Evolutionary conservation across 1,284 basidiomycete species (phyloP), one percentile per base, ranked within the genome.

Genomic region (Porphyrellus sp.): DNA sequence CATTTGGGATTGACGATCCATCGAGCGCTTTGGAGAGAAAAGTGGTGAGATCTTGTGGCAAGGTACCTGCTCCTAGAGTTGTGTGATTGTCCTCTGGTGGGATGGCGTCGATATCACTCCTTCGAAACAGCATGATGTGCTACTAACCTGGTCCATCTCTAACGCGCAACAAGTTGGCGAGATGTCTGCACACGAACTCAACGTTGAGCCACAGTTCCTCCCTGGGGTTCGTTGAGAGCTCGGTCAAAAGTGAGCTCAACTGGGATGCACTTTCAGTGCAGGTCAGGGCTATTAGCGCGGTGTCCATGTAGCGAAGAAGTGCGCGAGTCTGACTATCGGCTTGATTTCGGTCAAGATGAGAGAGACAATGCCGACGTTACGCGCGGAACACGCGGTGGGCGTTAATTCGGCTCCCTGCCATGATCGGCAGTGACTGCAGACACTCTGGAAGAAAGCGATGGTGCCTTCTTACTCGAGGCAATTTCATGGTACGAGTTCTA

Each of bases 11-110:
- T 20, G 75, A 56, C 12, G 77, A 69, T 40, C 75, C 79, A 53
- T 76, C 72, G 23, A 85, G 72, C 13, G 82, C 79, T 42, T 75
- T 69, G 49, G 76, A 75, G 37, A 89, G 69, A 16, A 91, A 74
- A 31, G 81, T 74, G 12, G 77, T 80, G 42, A 91, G 68, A 46
- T 81, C 80, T 59, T 79, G 80, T 12, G 87, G 85, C 38, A 91
- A 75, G 42, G 77, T 63, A 8, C 82, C 80, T 63, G 72, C 74
- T 49, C 88, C 88, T 31, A 91, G 74, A 43, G 75, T 65, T n/a
- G 85, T 81, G 66, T 86, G 88, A 57, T 82, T 79, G 63, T 89
- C 86, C 57, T 79, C 85, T 86, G 59, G 46, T 41, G 49, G 45
- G 60, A 51, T 49, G 54, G 46, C 37, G 41, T 54, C 60, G 59